Base-by-base conservation (phyloP, 495 filamentous ascomycete genomes). In the Neurospora africana region DNA sequence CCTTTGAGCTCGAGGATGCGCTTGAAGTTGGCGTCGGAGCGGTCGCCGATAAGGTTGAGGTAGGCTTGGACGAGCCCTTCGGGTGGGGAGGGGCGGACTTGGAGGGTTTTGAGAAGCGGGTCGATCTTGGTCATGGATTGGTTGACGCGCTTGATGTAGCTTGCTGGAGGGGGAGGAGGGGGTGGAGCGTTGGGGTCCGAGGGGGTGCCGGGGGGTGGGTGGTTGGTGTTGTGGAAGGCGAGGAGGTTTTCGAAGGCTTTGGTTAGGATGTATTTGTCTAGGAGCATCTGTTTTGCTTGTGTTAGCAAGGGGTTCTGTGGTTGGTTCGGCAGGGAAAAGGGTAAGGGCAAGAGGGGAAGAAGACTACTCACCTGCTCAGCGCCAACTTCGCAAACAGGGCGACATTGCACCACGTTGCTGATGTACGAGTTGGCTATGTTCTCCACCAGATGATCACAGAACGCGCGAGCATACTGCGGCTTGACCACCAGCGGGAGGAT, bases 1-100 rank as follows among this genome's bases (percentile, higher is more conserved):
- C 92, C 93, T 77, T 97, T 97, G 74, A 97, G 86, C 68, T 99
- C 95, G 43, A 99, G 90, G 72, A 99, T 92, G 82, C 97, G 97
- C 74, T 91, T 89, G 89, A 99, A 99, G 84, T 99, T 99, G 73
- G 90, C 87, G 79, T 98, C 92, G 80, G 91, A 94, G 68, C 89
- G 87, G 83, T 97, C 94, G 76, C 90, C 92, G 74, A 98, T 94
- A 82, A 97, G 92, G 78, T 96, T 93, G 39, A 98, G 89, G 81
- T 99, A 99, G 67, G 95, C 96, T 83, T 98, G 95, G 4, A 98
- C 93, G 37, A 99, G 90, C 6, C 92, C 95, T 83, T 99, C 95
- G 2, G 94, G 89, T 1, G 95, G 96, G 13, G 89, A 91, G 30
- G 94, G 90, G 19, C 93, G 93, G 27, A 99, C 96, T 82, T 99